These are phyloP conservation scores for Basipetospora chlamydospora DNA, from an alignment of 2,329 filamentous ascomycete species.

Conservation along the genomic window DNA sequence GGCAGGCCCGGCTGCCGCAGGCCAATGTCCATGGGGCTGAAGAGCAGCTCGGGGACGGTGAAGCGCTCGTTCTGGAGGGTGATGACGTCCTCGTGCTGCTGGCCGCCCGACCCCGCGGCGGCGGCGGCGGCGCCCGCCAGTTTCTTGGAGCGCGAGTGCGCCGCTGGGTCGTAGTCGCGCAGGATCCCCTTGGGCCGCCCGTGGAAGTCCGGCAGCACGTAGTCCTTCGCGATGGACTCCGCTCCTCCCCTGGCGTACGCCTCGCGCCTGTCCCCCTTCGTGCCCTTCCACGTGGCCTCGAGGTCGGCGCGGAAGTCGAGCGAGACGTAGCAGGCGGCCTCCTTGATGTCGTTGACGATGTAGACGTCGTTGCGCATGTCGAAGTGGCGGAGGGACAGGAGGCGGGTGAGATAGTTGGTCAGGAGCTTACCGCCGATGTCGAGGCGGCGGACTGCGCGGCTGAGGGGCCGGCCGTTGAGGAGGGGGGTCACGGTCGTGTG, in stretches of 20 bases:
- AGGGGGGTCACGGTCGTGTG: conserved; percentile 84
- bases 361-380: conserved; percentile 91
- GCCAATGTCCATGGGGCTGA: conserved; percentile 73
- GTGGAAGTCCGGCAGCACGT: conserved; percentile 74
- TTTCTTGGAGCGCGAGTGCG: conserved; percentile 37
- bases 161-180: conserved; percentile 60
- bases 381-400: conserved; percentile 82
- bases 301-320: conserved; percentile 63
- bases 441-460: conserved; percentile 67
- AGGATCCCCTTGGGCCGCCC: conserved; percentile 48
- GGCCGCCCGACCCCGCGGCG: conserved; percentile 7
- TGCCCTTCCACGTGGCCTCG: conserved; percentile 72
- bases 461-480: conserved; percentile 64
- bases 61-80: conserved; percentile 89
- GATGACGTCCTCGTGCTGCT: conserved; percentile 57
- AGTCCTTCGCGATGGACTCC: conserved; percentile 63
- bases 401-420: conserved; percentile 81
- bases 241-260: conserved; percentile 28
- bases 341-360: conserved; percentile 93
- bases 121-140: conserved; percentile 25
- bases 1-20: conserved; percentile 71
- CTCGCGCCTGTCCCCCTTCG: conserved; percentile 40
- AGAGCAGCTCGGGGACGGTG: conserved; percentile 75
- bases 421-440: conserved; percentile 87
- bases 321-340: conserved; percentile 72